phyloP scores from a whole-genome alignment of 805 yeast genomes.

The Candida schatavii region DNA sequence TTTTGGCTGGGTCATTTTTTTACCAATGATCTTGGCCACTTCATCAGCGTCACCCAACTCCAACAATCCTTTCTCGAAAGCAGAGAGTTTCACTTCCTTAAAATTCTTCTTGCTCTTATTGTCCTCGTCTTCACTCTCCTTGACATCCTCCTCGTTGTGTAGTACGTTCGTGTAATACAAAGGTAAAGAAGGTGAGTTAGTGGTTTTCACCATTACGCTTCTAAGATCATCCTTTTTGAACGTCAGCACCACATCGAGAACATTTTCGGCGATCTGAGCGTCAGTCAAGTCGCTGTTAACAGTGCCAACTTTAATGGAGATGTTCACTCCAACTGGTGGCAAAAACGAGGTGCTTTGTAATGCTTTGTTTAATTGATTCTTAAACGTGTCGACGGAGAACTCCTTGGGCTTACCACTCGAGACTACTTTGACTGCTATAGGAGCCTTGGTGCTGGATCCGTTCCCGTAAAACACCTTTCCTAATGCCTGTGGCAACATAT shows the following conservation, averaged over 20 bases:
- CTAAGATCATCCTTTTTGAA: conserved; percentile 49
- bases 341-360: conserved; percentile 57
- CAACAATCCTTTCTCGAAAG: conserved; percentile 73
- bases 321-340: conserved; percentile 71
- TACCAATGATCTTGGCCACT: conserved; percentile 60
- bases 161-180: conserved; percentile 65
- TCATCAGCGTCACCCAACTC: conserved; percentile 79
- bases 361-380: conserved; percentile 57
- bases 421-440: conserved; percentile 36
- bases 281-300: conserved; percentile 34
- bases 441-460: conserved; percentile 52
- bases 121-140: conserved; percentile 23
- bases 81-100: conserved; percentile 45
- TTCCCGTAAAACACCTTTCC: conserved; percentile 73
- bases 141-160: conserved; percentile 48
- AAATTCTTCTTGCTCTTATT: conserved; percentile 15
- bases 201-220: conserved; percentile 63
- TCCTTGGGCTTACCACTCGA: conserved; percentile 29
- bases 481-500: conserved; percentile 75
- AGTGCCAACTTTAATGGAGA: conserved; percentile 65
- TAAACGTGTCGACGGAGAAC: conserved; percentile 49
- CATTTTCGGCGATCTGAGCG: conserved; percentile 54
- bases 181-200: conserved; percentile 80
- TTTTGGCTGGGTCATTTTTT: conserved; percentile 38
- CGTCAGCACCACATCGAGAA: conserved; percentile 49